A percentile compares a stretch with the other conserved stretches of the same genome.
Conservation (phyloP, 805 yeast species). For the Grigorovia yakushimaensis region DNA sequence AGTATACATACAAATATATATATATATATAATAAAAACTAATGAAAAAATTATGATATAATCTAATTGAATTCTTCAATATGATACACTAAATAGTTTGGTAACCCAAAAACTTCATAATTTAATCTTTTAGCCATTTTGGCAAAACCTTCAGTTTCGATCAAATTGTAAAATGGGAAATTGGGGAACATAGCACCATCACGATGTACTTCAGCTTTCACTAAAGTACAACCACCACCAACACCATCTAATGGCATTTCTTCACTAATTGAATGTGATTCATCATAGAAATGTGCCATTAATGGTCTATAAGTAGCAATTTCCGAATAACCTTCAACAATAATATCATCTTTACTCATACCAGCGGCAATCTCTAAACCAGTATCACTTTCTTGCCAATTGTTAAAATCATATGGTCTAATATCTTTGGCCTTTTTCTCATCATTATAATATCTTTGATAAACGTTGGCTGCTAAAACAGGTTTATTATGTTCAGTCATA, state of each 20-base stretch:
- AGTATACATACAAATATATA: too few species aligned
- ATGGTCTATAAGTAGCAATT: conserved; percentile 84
- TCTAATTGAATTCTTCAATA: conserved; percentile 52
- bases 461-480: conserved; percentile 86
- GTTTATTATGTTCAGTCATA: conserved; percentile 72
- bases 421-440: conserved; percentile 42
- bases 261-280: conserved; percentile 48
- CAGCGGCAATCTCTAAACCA: conserved; percentile 64
- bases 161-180: conserved; percentile 92
- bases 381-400: conserved; percentile 88
- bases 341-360: conserved; percentile 78
- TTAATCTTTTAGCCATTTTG: conserved; percentile 92
- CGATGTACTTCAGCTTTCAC: conserved; percentile 97
- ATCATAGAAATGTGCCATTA: conserved; percentile 85
- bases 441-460: conserved; percentile 70
- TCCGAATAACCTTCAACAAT: conserved; percentile 92
- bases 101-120: conserved; percentile 83
- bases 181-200: conserved; percentile 99
- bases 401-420: conserved; percentile 90
- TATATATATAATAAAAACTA: too few species aligned
- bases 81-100: conserved; percentile 93
- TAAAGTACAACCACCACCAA: conserved; percentile 93
- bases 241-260: conserved; percentile 88
- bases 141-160: conserved; percentile 98
- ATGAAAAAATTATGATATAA: not conserved